Evolutionary conservation across 805 yeast genomes (phyloP).

Genomic region (Schwanniomyces sp.): DNA sequence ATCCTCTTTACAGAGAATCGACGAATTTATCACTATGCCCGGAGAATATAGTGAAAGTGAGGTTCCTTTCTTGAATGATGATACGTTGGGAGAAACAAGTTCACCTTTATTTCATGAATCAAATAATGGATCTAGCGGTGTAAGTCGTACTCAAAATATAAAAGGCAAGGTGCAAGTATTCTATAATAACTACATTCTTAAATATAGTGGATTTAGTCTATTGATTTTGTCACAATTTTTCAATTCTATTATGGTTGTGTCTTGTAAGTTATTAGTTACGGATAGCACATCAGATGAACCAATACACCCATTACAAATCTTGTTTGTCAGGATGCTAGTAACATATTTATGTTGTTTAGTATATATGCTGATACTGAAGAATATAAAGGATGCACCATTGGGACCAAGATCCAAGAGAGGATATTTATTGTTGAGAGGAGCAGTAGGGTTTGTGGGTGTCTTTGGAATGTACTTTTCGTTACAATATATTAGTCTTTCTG

Average conservation of each 20-base stretch:
- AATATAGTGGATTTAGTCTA: constrained; percentile 57
- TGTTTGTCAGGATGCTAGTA: constrained; percentile 73
- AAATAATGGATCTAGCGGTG: too few species aligned
- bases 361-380: constrained; percentile 51
- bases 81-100: too few species aligned
- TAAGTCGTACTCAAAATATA: too few species aligned
- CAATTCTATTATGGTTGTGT: constrained; percentile 73
- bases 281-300: constrained; percentile 59
- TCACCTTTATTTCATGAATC: too few species aligned
- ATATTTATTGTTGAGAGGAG: constrained; percentile 61
- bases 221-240: constrained; percentile 66
- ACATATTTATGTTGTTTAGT: constrained; percentile 60
- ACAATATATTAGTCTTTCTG: constrained; percentile 72
- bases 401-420: constrained; percentile 64
- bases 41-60: too few species aligned
- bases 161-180: too few species aligned
- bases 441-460: constrained; percentile 77
- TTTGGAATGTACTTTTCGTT: constrained; percentile 76
- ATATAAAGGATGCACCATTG: constrained; percentile 60
- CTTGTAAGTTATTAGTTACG: constrained; percentile 72
- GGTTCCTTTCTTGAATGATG: too few species aligned
- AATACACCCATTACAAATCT: constrained; percentile 75
- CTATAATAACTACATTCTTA: constrained; percentile 5
- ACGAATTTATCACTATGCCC: too few species aligned
- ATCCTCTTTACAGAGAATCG: too few species aligned